Evolutionary conservation across 2,329 filamentous ascomycete genomes (phyloP).

Genomic region (Penicillium sclerotiorum): DNA sequence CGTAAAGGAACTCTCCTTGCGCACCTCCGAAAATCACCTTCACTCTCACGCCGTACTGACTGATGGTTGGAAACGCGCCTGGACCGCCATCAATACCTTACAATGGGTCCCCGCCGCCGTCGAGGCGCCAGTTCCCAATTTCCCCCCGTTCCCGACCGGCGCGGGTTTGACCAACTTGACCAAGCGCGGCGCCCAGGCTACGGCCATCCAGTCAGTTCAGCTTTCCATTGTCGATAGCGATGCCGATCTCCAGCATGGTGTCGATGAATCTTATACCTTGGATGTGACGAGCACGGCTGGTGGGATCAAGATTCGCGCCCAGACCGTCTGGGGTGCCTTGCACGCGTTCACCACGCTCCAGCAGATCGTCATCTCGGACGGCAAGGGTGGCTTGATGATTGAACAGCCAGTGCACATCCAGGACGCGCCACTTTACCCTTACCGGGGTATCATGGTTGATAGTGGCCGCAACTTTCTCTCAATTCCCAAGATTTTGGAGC

Average conservation of each 20-base stretch:
- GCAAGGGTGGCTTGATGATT: constrained; percentile 48
- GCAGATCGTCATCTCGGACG: constrained; percentile 56
- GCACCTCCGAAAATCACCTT: constrained; percentile 32
- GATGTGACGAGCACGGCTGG: constrained; percentile 44
- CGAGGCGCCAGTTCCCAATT: constrained; percentile 55
- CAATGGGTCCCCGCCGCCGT: constrained; percentile 58
- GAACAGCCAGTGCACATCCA: constrained; percentile 57
- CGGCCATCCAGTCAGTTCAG: constrained; percentile 49
- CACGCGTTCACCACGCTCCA: constrained; percentile 62
- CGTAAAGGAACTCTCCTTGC: constrained; percentile 45
- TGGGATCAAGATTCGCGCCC: constrained; percentile 50
- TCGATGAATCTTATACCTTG: constrained; percentile 60
- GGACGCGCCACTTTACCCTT: constrained; percentile 56
- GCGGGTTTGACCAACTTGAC: constrained; percentile 34
- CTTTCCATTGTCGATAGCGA: constrained; percentile 50
- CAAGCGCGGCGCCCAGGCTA: constrained; percentile 32
- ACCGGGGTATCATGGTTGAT: constrained; percentile 60
- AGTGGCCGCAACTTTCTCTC: constrained; percentile 59
- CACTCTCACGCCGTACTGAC: constrained; percentile 38
- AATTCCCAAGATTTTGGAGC: constrained; percentile 55
- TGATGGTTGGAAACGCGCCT: constrained; percentile 56
- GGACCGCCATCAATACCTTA: constrained; percentile 50
- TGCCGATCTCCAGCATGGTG: constrained; percentile 57
- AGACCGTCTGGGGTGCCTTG: constrained; percentile 58
- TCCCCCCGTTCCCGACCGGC: constrained; percentile 55